A percentile compares a stretch with the other conserved stretches of the same genome.
phyloP scores from a whole-genome alignment of 164 flowering plant genomes.

The Berberis thunbergii region DNA sequence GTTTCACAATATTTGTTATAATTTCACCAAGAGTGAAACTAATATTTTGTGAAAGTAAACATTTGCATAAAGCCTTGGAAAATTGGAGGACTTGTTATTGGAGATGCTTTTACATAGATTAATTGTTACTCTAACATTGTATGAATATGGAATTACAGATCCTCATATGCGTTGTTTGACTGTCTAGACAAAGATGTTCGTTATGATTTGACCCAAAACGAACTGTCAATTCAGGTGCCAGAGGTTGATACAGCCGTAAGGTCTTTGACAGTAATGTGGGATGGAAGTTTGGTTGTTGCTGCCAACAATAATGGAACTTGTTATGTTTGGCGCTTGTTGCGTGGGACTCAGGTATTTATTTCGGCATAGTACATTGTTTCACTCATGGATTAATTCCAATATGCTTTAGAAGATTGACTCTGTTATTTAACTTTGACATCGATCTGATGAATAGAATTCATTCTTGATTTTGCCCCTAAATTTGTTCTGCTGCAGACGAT shows the following conservation, averaged over 20 bases:
- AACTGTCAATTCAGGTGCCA: conserved; percentile 54
- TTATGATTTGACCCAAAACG: background rate
- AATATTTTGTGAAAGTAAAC: too few species aligned
- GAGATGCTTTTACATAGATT: too few species aligned
- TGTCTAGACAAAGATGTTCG: background rate
- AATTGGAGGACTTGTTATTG: too few species aligned
- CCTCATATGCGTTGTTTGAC: too few species aligned
- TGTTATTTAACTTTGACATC: conserved; percentile 3
- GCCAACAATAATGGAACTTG: conserved; percentile 95
- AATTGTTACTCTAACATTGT: too few species aligned
- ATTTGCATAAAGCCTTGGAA: too few species aligned
- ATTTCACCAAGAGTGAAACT: too few species aligned
- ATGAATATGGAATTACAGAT: too few species aligned
- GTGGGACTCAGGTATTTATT: conserved; percentile 60
- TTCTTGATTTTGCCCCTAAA: background rate
- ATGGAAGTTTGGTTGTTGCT: conserved; percentile 96
- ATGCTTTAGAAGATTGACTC: background rate
- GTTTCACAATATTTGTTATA: too few species aligned
- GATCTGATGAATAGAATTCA: background rate
- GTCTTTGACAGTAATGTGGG: conserved; percentile 97
- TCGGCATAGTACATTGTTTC: background rate
- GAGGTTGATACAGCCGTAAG: conserved; percentile 97
- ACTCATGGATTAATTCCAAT: background rate
- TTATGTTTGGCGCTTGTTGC: conserved; percentile 90
- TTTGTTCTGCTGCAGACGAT: conserved; percentile 55